A percentile compares a stretch with the other conserved stretches of the same genome.
These are phyloP conservation scores for Rhododendron molle DNA, from an alignment of 148 eudicot genomes.

Conservation along the genomic window DNA sequence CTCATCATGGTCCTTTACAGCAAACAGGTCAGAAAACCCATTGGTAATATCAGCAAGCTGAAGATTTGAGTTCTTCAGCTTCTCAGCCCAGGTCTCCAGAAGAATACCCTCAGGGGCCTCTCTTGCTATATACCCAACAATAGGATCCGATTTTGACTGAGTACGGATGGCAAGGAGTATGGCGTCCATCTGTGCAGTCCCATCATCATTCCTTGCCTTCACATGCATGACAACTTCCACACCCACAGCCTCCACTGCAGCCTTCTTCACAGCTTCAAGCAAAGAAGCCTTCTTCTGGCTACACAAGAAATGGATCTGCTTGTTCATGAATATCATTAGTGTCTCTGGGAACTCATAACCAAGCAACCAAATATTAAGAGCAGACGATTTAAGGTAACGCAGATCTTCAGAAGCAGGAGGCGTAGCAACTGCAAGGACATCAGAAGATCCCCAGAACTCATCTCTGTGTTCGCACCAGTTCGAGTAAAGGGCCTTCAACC, in stretches of 20 bases:
- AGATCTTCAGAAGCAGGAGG: conserved; percentile 83
- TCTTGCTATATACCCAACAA: conserved; percentile 59
- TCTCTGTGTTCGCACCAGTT: conserved; percentile 55
- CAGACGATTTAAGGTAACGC: conserved; percentile 80
- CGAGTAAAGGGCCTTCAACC: conserved; percentile 53
- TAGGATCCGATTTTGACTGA: conserved; percentile 21
- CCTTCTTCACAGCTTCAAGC: conserved; percentile 45
- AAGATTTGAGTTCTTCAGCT: conserved; percentile 45
- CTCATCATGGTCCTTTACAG: conserved; percentile 65
- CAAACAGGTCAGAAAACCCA: conserved; percentile 75
- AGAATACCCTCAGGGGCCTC: conserved; percentile 79
- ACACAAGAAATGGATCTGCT: conserved; percentile 82
- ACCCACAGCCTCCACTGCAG: conserved; percentile 62
- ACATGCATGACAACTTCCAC: conserved; percentile 69
- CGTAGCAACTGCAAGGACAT: conserved; percentile 60
- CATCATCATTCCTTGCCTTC: conserved; percentile 63
- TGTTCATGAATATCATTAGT: conserved; percentile 64
- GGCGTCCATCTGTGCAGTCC: conserved; percentile 57
- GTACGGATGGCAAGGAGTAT: conserved; percentile 37
- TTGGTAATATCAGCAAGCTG: conserved; percentile 47
- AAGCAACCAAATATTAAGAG: conserved; percentile 76
- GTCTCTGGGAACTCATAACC: conserved; percentile 95
- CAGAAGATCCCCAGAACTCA: conserved; percentile 62
- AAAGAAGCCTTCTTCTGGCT: conserved; percentile 72
- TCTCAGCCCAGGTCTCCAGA: conserved; percentile 61